Evolutionary conservation across 2,329 filamentous ascomycete species (phyloP).

Genomic region (Raffaelea arxii): DNA sequence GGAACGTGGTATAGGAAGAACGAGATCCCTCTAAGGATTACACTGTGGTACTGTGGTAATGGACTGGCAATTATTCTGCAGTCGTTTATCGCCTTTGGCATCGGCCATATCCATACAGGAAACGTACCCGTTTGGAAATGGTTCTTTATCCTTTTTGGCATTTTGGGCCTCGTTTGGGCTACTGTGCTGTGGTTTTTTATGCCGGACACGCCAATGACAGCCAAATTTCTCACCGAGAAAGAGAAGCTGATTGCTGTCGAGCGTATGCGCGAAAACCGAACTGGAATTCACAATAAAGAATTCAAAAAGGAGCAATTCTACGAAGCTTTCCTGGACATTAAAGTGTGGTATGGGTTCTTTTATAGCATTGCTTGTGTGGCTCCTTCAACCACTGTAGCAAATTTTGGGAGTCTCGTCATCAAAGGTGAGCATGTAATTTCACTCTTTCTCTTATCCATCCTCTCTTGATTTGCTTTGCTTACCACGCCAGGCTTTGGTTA

Average conservation of each 20-base stretch:
- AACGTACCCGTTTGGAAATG: conserved; percentile 31
- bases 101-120: conserved; percentile 34
- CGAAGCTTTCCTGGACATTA: conserved; percentile 28
- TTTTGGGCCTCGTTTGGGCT: conserved; percentile 41
- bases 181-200: conserved; percentile 44
- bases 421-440: background rate
- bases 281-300: conserved; percentile 26
- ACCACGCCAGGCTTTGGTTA: conserved; percentile 38
- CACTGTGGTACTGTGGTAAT: conserved; percentile 46
- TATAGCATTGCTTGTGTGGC: conserved; percentile 29
- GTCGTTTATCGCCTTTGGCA: conserved; percentile 43
- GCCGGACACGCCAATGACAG: conserved; percentile 54
- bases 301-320: conserved; percentile 32
- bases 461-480: background rate
- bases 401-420: conserved; percentile 6
- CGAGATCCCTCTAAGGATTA: conserved; percentile 39
- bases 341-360: conserved; percentile 32
- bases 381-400: conserved; percentile 14
- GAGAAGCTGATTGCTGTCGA: conserved; percentile 52
- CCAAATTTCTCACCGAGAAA: conserved; percentile 44
- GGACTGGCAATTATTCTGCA: conserved; percentile 28
- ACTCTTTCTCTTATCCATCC: background rate
- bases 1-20: conserved; percentile 45
- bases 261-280: conserved; percentile 41
- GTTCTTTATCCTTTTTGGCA: conserved; percentile 38